A percentile compares a stretch with the other conserved stretches of the same genome.
Conservation (phyloP, 2,329 filamentous ascomycete genomes). For the Rhynchosporium graminicola region DNA sequence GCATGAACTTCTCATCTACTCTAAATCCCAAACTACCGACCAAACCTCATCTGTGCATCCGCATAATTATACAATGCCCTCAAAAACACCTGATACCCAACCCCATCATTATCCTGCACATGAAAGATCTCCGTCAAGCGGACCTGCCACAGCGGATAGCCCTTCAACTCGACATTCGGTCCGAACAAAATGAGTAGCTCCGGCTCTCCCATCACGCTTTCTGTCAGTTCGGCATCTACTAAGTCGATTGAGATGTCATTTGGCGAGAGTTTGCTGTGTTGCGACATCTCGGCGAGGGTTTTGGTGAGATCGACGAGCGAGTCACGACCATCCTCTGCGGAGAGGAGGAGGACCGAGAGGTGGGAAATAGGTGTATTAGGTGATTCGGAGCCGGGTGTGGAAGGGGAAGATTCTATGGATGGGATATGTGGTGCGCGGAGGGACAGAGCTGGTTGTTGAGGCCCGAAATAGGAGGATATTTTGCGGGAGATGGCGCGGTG, state of each 20-base stretch:
- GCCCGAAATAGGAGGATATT: conserved; percentile 84
- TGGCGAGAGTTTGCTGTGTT: conserved; percentile 78
- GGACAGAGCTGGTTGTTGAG: conserved; percentile 69
- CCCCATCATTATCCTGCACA: conserved; percentile 72
- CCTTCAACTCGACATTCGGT: conserved; percentile 78
- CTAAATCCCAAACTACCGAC: conserved; percentile 32
- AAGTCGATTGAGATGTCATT: conserved; percentile 83
- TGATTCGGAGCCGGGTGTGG: conserved; percentile 46
- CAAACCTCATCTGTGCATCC: conserved; percentile 81
- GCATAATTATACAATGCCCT: conserved; percentile 81
- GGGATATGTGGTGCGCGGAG: conserved; percentile 71
- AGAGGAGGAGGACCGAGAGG: conserved; percentile 74
- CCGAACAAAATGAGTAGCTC: conserved; percentile 88
- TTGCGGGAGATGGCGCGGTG: conserved; percentile 79
- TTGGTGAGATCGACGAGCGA: conserved; percentile 95
- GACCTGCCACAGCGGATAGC: conserved; percentile 96
- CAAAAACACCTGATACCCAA: conserved; percentile 94
- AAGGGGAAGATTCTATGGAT: conserved; percentile 53
- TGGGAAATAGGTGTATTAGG: conserved; percentile 43
- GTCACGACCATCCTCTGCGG: conserved; percentile 84
- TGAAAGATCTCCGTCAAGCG: conserved; percentile 92
- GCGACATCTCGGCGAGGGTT: conserved; percentile 92
- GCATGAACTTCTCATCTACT: too few relatives aligned
- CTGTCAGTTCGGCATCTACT: conserved; percentile 83
- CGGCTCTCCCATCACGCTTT: conserved; percentile 81